A percentile compares a stretch with the other conserved stretches of the same genome.
phyloP scores from a whole-genome alignment of 495 filamentous ascomycete genomes.

The Aspergillus bertholletiae region DNA sequence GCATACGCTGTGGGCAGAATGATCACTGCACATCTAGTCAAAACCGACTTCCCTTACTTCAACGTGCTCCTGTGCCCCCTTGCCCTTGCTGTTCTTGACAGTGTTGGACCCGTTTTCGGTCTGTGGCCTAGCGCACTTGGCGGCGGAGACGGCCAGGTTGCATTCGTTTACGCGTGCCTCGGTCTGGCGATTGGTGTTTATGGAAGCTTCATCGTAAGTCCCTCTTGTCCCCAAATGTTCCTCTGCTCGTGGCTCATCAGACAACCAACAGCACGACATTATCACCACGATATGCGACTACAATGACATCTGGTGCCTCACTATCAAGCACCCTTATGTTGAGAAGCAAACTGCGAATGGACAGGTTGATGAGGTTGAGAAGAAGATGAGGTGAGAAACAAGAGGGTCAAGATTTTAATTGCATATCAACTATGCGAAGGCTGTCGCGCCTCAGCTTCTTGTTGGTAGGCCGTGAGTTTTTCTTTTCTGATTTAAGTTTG shows the following conservation, averaged over 20 bases:
- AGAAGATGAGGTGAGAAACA: conserved; percentile 27
- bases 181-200: conserved; percentile 82
- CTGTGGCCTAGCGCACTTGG: conserved; percentile 80
- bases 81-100: conserved; percentile 70
- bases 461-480: background rate
- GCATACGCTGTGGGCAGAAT: conserved; percentile 93
- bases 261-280: conserved; percentile 62
- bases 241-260: background rate
- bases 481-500: background rate
- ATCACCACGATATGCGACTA: conserved; percentile 97
- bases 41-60: conserved; percentile 79
- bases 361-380: conserved; percentile 19
- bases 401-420: background rate
- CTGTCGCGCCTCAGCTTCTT: background rate
- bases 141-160: conserved; percentile 71
- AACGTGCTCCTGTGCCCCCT: conserved; percentile 74
- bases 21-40: conserved; percentile 87
- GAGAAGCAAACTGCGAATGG: conserved; percentile 27
- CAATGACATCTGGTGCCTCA: conserved; percentile 96
- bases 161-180: conserved; percentile 79
- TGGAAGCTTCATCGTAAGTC: conserved; percentile 83
- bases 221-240: background rate
- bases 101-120: conserved; percentile 64
- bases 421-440: conserved; percentile 17
- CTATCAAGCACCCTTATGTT: conserved; percentile 69